Conservation (phyloP, 2,329 filamentous ascomycete species). For the Penicillium sclerotigenum region DNA sequence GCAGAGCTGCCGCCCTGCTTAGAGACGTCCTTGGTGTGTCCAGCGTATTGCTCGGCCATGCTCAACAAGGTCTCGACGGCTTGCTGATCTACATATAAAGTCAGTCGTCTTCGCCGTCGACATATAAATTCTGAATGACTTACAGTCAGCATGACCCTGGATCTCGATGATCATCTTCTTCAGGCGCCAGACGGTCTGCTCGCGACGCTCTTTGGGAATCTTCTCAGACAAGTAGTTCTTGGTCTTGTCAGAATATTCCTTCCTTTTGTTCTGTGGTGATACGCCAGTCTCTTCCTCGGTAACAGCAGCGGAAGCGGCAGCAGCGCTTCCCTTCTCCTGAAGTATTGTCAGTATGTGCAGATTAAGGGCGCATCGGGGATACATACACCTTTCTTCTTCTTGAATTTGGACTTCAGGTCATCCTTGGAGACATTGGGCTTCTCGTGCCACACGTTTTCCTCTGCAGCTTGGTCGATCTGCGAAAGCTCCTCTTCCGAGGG, state of each 20-base stretch:
- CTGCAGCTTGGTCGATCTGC: slow-evolving; percentile 78
- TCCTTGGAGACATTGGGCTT: slow-evolving; percentile 71
- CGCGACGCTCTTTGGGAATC: slow-evolving; percentile 86
- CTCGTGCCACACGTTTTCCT: slow-evolving; percentile 93
- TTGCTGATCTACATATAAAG: slow-evolving; percentile 59
- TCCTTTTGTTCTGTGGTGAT: slow-evolving; percentile 47
- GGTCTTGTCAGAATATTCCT: slow-evolving; percentile 45
- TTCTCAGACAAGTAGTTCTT: slow-evolving; percentile 79
- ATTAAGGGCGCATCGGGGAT: slow-evolving; percentile 16
- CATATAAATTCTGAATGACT: slow-evolving; percentile 26
- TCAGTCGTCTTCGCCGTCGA: not conserved
- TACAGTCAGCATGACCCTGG: slow-evolving; percentile 87
- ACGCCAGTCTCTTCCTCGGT: slow-evolving; percentile 53
- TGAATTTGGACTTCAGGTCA: slow-evolving; percentile 61
- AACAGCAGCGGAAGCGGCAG: slow-evolving; percentile 25
- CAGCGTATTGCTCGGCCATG: slow-evolving; percentile 79
- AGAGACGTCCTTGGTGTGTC: slow-evolving; percentile 66
- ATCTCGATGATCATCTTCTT: slow-evolving; percentile 99
- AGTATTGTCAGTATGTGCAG: not conserved
- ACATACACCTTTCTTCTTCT: slow-evolving; percentile 55
- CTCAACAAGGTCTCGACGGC: slow-evolving; percentile 85
- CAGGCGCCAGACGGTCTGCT: slow-evolving; percentile 85
- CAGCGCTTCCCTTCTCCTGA: slow-evolving; percentile 55
- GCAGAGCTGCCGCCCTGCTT: slow-evolving; percentile 65
- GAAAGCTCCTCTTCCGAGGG: slow-evolving; percentile 73